phyloP scores from a whole-genome alignment of 352 stramenopile species.

The Aphanomyces euteiches region DNA sequence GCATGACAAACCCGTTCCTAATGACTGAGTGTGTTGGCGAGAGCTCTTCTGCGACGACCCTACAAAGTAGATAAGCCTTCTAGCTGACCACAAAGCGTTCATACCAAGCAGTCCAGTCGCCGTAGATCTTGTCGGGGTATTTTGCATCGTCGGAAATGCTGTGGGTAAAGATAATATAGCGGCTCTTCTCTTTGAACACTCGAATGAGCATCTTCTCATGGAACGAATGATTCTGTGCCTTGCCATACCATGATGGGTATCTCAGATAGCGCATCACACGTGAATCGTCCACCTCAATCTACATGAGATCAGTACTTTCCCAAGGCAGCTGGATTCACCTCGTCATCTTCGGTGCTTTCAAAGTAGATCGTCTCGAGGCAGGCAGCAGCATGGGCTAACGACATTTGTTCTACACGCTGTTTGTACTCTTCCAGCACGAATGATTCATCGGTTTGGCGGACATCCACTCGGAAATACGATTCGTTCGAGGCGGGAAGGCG shows the following conservation, averaged over 20 bases:
- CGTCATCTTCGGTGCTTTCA: slow-evolving; percentile 18
- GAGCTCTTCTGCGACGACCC: slow-evolving; percentile 7
- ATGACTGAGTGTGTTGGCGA: slow-evolving; percentile 13
- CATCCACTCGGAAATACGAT: slow-evolving; percentile 19
- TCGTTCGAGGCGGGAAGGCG: not conserved
- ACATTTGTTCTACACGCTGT: slow-evolving; percentile 23
- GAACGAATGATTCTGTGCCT: slow-evolving; percentile 11
- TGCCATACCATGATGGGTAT: slow-evolving; percentile 13
- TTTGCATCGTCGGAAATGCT: slow-evolving; percentile 26
- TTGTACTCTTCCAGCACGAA: slow-evolving; percentile 23
- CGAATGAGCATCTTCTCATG: slow-evolving; percentile 29
- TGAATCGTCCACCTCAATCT: slow-evolving; percentile 11
- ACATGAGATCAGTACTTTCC: not conserved
- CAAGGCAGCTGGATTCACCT: slow-evolving; percentile 3
- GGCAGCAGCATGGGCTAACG: not conserved
- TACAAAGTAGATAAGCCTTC: not conserved
- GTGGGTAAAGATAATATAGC: slow-evolving; percentile 26
- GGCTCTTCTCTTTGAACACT: slow-evolving; percentile 5
- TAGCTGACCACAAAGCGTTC: not conserved
- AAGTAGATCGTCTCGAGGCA: slow-evolving; percentile 15
- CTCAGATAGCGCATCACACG: slow-evolving; percentile 11
- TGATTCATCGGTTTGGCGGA: not conserved
- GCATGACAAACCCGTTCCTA: not conserved
- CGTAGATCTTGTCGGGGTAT: slow-evolving; percentile 1
- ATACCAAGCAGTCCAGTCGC: slow-evolving; percentile 27